Percentiles rank a stretch among this genome's conserved stretches.
These are phyloP conservation scores for Chalciporus piperatus DNA, from an alignment of 768 basidiomycete genomes.

Conservation along the genomic window DNA sequence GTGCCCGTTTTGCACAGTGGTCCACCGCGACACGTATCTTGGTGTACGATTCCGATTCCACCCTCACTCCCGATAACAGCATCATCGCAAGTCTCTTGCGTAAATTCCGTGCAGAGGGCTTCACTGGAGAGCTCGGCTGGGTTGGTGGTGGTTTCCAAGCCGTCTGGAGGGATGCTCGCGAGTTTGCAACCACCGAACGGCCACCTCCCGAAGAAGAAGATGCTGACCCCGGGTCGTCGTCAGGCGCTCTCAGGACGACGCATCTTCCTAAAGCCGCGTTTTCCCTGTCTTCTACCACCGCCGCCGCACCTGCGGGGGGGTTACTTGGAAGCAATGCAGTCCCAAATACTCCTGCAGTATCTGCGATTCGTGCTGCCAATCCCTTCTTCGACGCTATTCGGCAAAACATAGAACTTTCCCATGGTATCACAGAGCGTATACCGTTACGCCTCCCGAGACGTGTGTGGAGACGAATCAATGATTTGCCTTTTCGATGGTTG, in stretches of 20 bases:
- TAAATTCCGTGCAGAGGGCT: slow-evolving; percentile 67
- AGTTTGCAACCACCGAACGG: slow-evolving; percentile 51
- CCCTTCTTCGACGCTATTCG: slow-evolving; percentile 96
- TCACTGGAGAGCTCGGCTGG: slow-evolving; percentile 66
- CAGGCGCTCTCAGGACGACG: slow-evolving; percentile 47
- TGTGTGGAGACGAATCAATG: slow-evolving; percentile 56
- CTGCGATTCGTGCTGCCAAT: slow-evolving; percentile 45
- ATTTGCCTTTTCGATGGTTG: slow-evolving; percentile 81
- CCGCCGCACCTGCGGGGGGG: slow-evolving; percentile 15
- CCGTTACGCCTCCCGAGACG: slow-evolving; percentile 56
- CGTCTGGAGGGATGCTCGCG: slow-evolving; percentile 51
- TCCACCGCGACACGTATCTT: slow-evolving; percentile 59
- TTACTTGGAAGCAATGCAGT: neutral
- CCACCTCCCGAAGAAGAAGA: slow-evolving; percentile 51
- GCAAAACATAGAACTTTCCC: slow-evolving; percentile 78
- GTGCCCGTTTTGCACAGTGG: slow-evolving; percentile 62
- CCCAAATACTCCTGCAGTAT: slow-evolving; percentile 20
- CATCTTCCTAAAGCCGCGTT: slow-evolving; percentile 66
- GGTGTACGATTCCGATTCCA: slow-evolving; percentile 83
- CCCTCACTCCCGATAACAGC: slow-evolving; percentile 53
- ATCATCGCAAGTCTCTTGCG: slow-evolving; percentile 72
- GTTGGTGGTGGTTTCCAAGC: slow-evolving; percentile 81
- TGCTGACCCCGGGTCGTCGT: slow-evolving; percentile 32
- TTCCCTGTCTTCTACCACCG: slow-evolving; percentile 45
- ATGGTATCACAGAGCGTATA: slow-evolving; percentile 77